Conservation (phyloP, 805 yeast species). For the Teunomyces atbi region DNA sequence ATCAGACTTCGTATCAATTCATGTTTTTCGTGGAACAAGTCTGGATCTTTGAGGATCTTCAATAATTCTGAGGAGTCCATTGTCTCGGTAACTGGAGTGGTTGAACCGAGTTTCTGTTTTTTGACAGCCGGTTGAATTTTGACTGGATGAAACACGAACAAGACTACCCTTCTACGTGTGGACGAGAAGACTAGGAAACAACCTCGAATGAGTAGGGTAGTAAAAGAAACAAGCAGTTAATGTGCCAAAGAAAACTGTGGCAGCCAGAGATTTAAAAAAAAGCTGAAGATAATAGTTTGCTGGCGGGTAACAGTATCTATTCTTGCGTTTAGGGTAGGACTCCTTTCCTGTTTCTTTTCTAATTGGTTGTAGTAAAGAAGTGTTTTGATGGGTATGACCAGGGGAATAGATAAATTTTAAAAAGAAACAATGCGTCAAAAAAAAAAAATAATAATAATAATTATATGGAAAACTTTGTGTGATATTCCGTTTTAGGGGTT, state of each 20-base stretch:
- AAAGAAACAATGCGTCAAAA: not conserved
- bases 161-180: not conserved
- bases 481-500: not conserved
- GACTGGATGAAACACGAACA: not conserved
- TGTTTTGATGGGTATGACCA: not conserved
- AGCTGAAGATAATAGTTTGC: too few species aligned
- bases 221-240: not conserved
- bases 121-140: not conserved
- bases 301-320: not conserved
- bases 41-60: constrained; percentile 40
- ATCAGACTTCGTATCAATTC: constrained; percentile 31
- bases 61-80: constrained; percentile 36
- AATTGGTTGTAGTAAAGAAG: not conserved
- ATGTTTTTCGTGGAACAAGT: constrained; percentile 25
- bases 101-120: not conserved
- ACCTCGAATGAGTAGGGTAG: not conserved
- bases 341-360: not conserved
- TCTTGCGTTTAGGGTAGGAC: not conserved
- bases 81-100: not conserved
- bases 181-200: constrained; percentile 2
- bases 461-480: not conserved
- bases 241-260: not conserved
- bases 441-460: not conserved
- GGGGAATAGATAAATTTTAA: not conserved
- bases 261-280: not conserved